Conservation (phyloP, 225 moss, liverwort and hornwort genomes). For the Rhytidiadelphus loreus region DNA sequence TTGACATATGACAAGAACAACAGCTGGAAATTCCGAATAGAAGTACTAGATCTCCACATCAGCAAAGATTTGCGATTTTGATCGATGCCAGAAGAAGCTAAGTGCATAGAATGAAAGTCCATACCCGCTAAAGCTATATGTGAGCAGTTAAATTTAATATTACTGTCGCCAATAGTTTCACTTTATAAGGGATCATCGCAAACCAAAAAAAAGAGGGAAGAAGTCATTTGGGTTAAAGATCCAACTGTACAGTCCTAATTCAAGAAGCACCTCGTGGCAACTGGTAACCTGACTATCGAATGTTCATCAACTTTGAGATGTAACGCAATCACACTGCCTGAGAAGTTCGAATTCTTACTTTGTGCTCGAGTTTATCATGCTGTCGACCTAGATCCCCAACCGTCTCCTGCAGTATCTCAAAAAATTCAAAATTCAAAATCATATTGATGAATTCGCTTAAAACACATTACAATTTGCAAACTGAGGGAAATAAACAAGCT, state of each 20-base stretch:
- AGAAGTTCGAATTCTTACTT: background rate
- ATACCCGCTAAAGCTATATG: background rate
- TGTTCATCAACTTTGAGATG: background rate
- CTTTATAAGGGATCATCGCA: background rate
- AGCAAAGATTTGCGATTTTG: background rate
- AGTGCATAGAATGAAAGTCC: background rate
- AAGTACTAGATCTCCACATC: background rate
- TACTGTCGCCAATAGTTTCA: background rate
- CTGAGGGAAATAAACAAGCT: background rate
- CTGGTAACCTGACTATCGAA: background rate
- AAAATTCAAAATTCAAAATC: background rate
- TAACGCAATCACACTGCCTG: background rate
- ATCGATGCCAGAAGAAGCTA: background rate
- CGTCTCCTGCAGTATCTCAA: background rate
- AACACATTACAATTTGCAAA: background rate
- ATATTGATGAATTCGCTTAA: background rate
- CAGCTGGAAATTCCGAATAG: background rate
- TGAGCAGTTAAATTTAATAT: background rate
- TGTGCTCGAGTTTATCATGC: constrained; percentile 6
- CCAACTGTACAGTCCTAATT: background rate
- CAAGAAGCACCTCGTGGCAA: background rate
- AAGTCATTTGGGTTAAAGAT: too few species aligned
- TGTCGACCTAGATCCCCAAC: constrained; percentile 1
- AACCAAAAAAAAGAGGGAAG: background rate
- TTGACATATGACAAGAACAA: background rate